Base-by-base conservation (phyloP, 257 asterid species). In the Fraxinus excelsior region DNA sequence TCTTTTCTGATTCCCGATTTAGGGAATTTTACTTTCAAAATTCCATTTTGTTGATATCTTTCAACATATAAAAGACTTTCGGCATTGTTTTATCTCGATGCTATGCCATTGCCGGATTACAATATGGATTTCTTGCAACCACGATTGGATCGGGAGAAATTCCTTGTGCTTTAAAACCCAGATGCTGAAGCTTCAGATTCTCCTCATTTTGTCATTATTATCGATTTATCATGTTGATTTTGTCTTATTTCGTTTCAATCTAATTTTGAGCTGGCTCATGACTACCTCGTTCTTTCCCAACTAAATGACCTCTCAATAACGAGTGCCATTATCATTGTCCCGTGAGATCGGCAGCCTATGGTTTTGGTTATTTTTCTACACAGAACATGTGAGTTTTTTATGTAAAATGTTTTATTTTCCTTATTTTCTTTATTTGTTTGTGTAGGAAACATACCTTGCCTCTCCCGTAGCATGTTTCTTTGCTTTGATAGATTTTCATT, bases 101-200 rank as follows among this genome's bases (percentile, higher is more conserved):
- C 58, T 9, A 49, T 31, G 26, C 72, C 37, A 13, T 23, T 56
- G 19, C 66, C 23, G 42, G 77, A 74, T 74, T 78, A 16, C 79
- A 60, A 76, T 14, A 11, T 67, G 72, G 64, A n/a, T 7, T 29
- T 40, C 28, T 58, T 31, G 67, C 23, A 72, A 82, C 65, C 77
- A 26, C 34, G 53, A 77, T 75, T 64, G 83, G 86, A 85, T 78
- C 83, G 76, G 80, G 69, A 69, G 51, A 7, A 7, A 13, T 56
- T 26, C 35, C 69, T 21, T 34, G 42, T 80, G 73, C 73, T 73
- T 73, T 21, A 16, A 34, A 67, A 38, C 49, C 72, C 51, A 74
- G 77, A 78, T 75, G 71, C 75, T 68, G 71, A 58, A 67, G 28
- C 79, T 58, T 19, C 67, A 10, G 23, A 5, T 11, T 53, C 58